Evolutionary conservation across 345 rosid species (phyloP).

Genomic region (Ceriops decandra): DNA sequence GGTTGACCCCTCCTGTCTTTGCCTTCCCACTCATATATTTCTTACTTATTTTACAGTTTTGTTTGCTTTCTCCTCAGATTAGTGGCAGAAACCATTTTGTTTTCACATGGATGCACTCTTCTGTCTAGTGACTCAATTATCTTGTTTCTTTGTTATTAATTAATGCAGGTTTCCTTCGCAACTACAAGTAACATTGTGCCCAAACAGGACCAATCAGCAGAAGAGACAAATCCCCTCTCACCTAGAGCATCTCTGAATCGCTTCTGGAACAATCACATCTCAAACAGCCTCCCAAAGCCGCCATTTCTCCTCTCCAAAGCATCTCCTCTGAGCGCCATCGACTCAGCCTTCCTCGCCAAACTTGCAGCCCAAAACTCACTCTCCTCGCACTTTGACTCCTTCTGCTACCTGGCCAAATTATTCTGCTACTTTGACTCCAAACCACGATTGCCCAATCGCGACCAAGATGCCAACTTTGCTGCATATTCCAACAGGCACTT

Average conservation of each 20-base stretch:
- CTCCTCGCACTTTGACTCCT: constrained; percentile 18
- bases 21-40: too few relatives aligned
- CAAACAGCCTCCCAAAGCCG: constrained; percentile 23
- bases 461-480: constrained; percentile 22
- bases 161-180: constrained; percentile 6
- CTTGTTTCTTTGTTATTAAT: neutral
- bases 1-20: neutral
- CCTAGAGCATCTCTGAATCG: constrained; percentile 27
- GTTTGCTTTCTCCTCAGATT: too few relatives aligned
- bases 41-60: too few relatives aligned
- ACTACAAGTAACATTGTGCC: neutral
- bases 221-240: constrained; percentile 17
- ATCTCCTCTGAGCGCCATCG: constrained; percentile 25
- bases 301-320: constrained; percentile 31
- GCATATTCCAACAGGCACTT: constrained; percentile 24
- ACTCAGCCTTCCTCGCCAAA: constrained; percentile 25
- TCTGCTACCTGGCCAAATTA: constrained; percentile 26
- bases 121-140: neutral
- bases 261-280: constrained; percentile 28
- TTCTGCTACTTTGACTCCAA: constrained; percentile 21
- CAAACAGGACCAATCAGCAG: neutral
- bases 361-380: constrained; percentile 26
- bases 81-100: too few relatives aligned
- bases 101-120: too few relatives aligned
- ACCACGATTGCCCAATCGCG: neutral